Conservation (phyloP, 768 basidiomycete genomes). For the Naganishia onofrii region DNA sequence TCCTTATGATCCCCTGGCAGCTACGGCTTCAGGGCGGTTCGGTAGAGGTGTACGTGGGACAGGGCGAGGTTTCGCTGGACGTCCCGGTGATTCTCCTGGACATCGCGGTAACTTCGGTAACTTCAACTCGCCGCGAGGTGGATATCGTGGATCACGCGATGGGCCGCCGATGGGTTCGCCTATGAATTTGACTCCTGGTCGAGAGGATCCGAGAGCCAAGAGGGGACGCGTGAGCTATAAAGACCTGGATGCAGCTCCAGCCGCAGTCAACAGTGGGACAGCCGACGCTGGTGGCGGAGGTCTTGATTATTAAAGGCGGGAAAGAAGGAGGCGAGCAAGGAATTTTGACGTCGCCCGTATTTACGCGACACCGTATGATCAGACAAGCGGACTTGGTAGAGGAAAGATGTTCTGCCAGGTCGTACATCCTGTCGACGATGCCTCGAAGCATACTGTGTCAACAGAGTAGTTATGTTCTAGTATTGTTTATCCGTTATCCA, state of each 20-base stretch:
- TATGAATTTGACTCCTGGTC: constrained; percentile 59
- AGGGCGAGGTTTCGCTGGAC: constrained; percentile 49
- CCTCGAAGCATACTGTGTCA: no score
- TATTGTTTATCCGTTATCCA: no score
- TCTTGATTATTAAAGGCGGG: constrained; percentile 9
- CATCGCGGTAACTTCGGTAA: constrained; percentile 24
- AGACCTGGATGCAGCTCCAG: constrained; percentile 90
- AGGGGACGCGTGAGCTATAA: constrained; percentile 89
- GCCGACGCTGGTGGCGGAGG: constrained; percentile 14
- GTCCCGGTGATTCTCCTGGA: constrained; percentile 50
- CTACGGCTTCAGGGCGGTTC: not conserved
- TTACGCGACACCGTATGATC: not conserved
- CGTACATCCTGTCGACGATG: no score
- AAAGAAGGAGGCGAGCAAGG: not conserved
- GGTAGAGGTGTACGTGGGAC: constrained; percentile 40
- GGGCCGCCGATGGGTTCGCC: constrained; percentile 25
- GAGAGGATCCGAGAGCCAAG: constrained; percentile 85
- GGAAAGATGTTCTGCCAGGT: no score
- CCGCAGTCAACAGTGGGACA: constrained; percentile 59
- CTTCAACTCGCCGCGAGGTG: constrained; percentile 41
- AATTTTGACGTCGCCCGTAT: not conserved
- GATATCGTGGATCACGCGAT: constrained; percentile 57
- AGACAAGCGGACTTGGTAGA: no score
- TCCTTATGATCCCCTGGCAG: not conserved
- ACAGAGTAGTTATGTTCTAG: no score